These are phyloP conservation scores for Thielaviopsis populi DNA, from an alignment of 2,329 filamentous ascomycete genomes.

Conservation along the genomic window DNA sequence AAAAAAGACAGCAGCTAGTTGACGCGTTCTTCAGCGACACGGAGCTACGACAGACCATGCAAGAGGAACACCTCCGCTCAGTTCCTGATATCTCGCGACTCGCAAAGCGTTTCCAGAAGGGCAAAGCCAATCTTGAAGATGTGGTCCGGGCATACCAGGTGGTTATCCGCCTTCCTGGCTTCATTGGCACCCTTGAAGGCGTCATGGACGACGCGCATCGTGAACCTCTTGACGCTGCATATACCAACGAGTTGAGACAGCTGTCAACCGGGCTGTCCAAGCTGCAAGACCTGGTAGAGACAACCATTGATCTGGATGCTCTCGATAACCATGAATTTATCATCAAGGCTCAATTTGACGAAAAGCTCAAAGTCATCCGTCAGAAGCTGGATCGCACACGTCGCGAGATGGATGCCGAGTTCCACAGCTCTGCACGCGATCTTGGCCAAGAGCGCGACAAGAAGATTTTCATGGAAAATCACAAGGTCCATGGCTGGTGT, in stretches of 20 bases:
- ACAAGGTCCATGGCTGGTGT: constrained; percentile 91
- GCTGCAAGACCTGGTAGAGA: constrained; percentile 95
- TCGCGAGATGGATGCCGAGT: constrained; percentile 70
- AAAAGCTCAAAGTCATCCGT: constrained; percentile 70
- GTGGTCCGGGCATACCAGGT: constrained; percentile 94
- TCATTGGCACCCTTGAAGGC: constrained; percentile 74
- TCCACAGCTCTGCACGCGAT: constrained; percentile 59
- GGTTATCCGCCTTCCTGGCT: constrained; percentile 76
- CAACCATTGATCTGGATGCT: constrained; percentile 88
- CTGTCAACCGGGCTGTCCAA: constrained; percentile 67
- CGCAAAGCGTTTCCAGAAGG: constrained; percentile 86
- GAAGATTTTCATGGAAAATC: constrained; percentile 94
- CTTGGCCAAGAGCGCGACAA: constrained; percentile 89
- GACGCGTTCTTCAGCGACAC: constrained; percentile 91
- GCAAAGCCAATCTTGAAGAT: constrained; percentile 82
- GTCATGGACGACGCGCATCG: constrained; percentile 94
- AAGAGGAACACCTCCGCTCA: constrained; percentile 84
- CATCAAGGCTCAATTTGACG: constrained; percentile 97
- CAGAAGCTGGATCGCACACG: constrained; percentile 79
- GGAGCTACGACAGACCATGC: constrained; percentile 84
- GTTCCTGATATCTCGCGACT: constrained; percentile 90
- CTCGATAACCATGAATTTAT: constrained; percentile 96
- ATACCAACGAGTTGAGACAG: constrained; percentile 67
- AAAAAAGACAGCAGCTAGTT: constrained; percentile 81
- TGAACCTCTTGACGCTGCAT: constrained; percentile 69